phyloP scores from a whole-genome alignment of 805 yeast genomes.

The Lachancea mirantina region DNA sequence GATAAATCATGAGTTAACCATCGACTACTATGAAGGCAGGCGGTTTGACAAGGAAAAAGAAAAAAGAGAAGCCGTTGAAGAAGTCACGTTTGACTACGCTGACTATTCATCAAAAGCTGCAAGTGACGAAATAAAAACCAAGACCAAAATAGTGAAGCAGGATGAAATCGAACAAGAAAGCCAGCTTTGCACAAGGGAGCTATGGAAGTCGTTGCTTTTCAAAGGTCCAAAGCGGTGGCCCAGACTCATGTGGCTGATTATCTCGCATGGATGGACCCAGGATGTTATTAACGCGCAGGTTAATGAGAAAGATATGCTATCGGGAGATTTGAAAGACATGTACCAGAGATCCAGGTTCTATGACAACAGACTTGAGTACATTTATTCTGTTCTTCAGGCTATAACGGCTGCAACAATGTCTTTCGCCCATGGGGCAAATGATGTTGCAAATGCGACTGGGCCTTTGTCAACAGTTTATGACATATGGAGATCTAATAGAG shows the following conservation, averaged over 20 bases:
- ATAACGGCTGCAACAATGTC: slow-evolving; percentile 75
- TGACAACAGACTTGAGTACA: slow-evolving; percentile 62
- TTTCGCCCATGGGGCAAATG: slow-evolving; percentile 78
- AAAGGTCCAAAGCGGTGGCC: slow-evolving; percentile 51
- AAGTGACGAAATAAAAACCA: slow-evolving; percentile 8
- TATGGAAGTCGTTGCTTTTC: slow-evolving; percentile 35
- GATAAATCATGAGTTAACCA: slow-evolving; percentile 44
- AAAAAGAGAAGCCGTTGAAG: slow-evolving; percentile 14
- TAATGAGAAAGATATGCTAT: slow-evolving; percentile 32
- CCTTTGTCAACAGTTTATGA: slow-evolving; percentile 61
- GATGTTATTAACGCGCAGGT: slow-evolving; percentile 53
- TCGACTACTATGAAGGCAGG: slow-evolving; percentile 63
- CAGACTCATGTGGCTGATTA: slow-evolving; percentile 38
- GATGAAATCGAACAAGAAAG: slow-evolving; percentile 13
- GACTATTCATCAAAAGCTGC: slow-evolving; percentile 11
- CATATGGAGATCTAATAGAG: slow-evolving; percentile 49
- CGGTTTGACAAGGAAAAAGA: slow-evolving; percentile 27
- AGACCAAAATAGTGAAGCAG: slow-evolving; percentile 8
- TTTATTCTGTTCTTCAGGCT: slow-evolving; percentile 62
- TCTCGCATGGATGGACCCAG: slow-evolving; percentile 55
- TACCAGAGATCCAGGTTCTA: slow-evolving; percentile 56
- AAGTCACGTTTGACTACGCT: slow-evolving; percentile 5
- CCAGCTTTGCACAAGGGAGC: slow-evolving; percentile 32
- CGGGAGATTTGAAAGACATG: slow-evolving; percentile 43
- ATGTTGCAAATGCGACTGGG: slow-evolving; percentile 71